A percentile compares a stretch with the other conserved stretches of the same genome.
These are phyloP conservation scores for Maudiozyma pseudohumilis DNA, from an alignment of 805 yeast species.

Conservation along the genomic window DNA sequence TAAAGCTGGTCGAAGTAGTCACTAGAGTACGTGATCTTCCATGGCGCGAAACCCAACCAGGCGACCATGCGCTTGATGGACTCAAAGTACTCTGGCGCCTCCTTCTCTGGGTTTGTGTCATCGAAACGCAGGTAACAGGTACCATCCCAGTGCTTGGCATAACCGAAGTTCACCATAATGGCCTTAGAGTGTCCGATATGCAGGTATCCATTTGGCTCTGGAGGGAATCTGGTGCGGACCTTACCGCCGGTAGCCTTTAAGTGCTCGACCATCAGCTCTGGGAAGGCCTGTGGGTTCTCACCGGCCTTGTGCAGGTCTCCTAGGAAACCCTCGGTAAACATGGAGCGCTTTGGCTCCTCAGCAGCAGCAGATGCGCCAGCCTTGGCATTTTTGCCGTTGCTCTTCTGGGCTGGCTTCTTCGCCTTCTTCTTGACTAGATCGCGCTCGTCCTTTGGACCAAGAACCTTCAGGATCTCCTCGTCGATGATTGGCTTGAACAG, in stretches of 20 bases:
- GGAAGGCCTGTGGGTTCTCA: slow-evolving; percentile 83
- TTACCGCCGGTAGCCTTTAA: slow-evolving; percentile 66
- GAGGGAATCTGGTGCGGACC: slow-evolving; percentile 89
- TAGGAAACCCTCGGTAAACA: slow-evolving; percentile 92
- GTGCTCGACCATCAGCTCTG: slow-evolving; percentile 77
- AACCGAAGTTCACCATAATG: slow-evolving; percentile 96
- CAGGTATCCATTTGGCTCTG: slow-evolving; percentile 98
- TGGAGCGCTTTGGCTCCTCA: slow-evolving; percentile 41
- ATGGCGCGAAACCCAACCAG: slow-evolving; percentile 93
- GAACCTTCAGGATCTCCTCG: slow-evolving; percentile 51
- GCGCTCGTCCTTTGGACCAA: slow-evolving; percentile 96
- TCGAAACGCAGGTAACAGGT: slow-evolving; percentile 87
- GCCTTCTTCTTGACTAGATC: slow-evolving; percentile 58
- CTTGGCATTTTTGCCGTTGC: slow-evolving; percentile 12
- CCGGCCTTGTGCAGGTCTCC: slow-evolving; percentile 95
- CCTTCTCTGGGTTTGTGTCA: slow-evolving; percentile 98
- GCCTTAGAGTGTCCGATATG: slow-evolving; percentile 99
- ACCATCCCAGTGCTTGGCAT: slow-evolving; percentile 78
- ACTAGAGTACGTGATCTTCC: slow-evolving; percentile 90
- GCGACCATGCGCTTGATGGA: slow-evolving; percentile 74
- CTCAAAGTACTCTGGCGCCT: slow-evolving; percentile 82
- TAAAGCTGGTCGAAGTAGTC: slow-evolving; percentile 90
- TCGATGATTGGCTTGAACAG: slow-evolving; percentile 83
- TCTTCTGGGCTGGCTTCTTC: slow-evolving; percentile 31
- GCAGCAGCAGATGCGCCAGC: slow-evolving; percentile 12